These are phyloP conservation scores for Xenoacremonium recifei DNA, from an alignment of 2,329 filamentous ascomycete genomes.

Conservation along the genomic window DNA sequence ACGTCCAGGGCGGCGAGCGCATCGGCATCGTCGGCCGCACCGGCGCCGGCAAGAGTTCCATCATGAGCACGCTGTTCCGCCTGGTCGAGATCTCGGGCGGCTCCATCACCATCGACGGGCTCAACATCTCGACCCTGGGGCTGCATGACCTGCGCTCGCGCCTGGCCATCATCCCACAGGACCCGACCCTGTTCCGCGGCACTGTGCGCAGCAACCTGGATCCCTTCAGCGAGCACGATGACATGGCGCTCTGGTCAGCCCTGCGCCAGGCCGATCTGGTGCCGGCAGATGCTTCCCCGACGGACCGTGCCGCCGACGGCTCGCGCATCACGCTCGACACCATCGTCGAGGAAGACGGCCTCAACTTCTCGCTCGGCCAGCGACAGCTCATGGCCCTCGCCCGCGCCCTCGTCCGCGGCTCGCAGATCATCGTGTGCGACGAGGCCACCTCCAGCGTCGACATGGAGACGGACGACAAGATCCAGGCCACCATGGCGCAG, in stretches of 20 bases:
- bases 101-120: slow-evolving; percentile 62
- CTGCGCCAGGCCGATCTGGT: slow-evolving; percentile 76
- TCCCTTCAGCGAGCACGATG: slow-evolving; percentile 75
- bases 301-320: slow-evolving; percentile 70
- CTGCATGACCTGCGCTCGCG: slow-evolving; percentile 74
- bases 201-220: slow-evolving; percentile 79
- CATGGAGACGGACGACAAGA: slow-evolving; percentile 95
- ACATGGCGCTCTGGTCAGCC: slow-evolving; percentile 75
- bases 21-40: slow-evolving; percentile 81
- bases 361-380: slow-evolving; percentile 95
- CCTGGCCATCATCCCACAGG: slow-evolving; percentile 80
- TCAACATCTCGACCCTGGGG: slow-evolving; percentile 71
- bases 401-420: slow-evolving; percentile 81
- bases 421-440: slow-evolving; percentile 93
- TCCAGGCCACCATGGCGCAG: slow-evolving; percentile 81
- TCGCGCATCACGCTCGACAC: slow-evolving; percentile 77
- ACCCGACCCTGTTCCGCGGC: slow-evolving; percentile 79
- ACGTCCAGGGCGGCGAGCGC: slow-evolving; percentile 72
- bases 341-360: slow-evolving; percentile 85
- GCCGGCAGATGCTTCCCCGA: slow-evolving; percentile 58
- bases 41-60: slow-evolving; percentile 78
- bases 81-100: slow-evolving; percentile 65
- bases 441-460: slow-evolving; percentile 93
- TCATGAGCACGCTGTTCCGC: slow-evolving; percentile 81
- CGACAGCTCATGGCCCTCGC: slow-evolving; percentile 94